These are phyloP conservation scores for Berberis vulgaris DNA, from an alignment of 164 flowering plant genomes.

Conservation along the genomic window DNA sequence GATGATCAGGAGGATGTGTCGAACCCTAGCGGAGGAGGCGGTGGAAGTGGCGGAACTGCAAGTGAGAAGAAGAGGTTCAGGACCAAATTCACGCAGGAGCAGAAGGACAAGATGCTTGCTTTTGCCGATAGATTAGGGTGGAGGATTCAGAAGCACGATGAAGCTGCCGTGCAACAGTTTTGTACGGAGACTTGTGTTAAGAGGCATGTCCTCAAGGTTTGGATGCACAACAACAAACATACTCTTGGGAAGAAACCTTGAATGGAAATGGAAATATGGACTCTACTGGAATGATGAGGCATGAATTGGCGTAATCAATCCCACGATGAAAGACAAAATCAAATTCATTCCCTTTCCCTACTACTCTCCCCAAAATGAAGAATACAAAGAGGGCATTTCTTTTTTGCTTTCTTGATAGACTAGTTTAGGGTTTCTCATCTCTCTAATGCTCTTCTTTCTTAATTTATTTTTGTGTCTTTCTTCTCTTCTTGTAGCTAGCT, in stretches of 20 bases:
- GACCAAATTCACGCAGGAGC: slow-evolving; percentile 42
- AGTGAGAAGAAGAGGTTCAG: slow-evolving; percentile 34
- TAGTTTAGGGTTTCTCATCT: too few species aligned
- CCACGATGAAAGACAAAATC: too few species aligned
- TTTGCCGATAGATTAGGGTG: slow-evolving; percentile 45
- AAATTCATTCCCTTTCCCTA: too few species aligned
- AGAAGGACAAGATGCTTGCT: slow-evolving; percentile 43
- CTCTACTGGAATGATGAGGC: too few species aligned
- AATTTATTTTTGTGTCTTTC: neutral
- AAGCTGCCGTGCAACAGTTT: slow-evolving; percentile 30
- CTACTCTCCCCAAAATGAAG: too few species aligned
- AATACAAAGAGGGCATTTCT: too few species aligned
- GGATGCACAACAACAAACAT: slow-evolving; percentile 50
- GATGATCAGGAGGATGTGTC: neutral
- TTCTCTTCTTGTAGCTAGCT: neutral
- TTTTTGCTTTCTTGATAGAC: too few species aligned
- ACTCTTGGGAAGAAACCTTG: slow-evolving; percentile 25
- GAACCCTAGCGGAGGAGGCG: neutral
- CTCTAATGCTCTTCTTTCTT: neutral
- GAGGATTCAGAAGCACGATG: slow-evolving; percentile 41
- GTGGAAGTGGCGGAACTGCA: neutral
- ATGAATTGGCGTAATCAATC: too few species aligned
- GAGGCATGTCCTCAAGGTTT: slow-evolving; percentile 41
- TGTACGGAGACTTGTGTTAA: slow-evolving; percentile 32
- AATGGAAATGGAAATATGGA: too few species aligned